These are phyloP conservation scores for Stachybotrys echinatus DNA, from an alignment of 2,329 filamentous ascomycete genomes.

Conservation along the genomic window DNA sequence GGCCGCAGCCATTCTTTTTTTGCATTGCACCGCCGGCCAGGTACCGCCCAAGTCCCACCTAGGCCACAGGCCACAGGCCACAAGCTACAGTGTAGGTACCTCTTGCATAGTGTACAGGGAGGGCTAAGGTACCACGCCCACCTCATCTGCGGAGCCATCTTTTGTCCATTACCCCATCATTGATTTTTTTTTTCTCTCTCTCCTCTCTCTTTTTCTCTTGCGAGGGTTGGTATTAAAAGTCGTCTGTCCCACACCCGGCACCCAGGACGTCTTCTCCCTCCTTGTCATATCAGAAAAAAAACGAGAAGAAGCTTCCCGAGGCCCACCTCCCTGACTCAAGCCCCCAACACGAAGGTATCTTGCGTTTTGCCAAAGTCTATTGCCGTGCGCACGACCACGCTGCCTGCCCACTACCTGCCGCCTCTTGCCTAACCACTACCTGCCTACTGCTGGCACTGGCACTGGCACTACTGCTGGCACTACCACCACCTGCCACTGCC, in stretches of 20 bases:
- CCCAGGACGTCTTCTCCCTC: conserved; percentile 12
- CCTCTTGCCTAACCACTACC: too few species aligned
- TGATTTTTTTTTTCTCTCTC: conserved; percentile 10
- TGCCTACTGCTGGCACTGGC: too few species aligned
- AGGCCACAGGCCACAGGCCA: too few species aligned
- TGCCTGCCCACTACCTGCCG: too few species aligned
- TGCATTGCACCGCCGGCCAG: background rate
- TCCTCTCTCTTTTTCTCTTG: background rate
- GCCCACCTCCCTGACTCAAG: background rate
- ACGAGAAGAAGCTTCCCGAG: conserved; percentile 14
- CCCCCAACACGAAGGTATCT: background rate
- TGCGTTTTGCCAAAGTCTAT: background rate
- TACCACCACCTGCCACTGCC: too few species aligned
- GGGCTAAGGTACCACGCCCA: background rate
- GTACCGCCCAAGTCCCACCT: background rate
- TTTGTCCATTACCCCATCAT: conserved; percentile 21
- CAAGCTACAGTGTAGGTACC: too few species aligned
- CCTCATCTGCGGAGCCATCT: background rate
- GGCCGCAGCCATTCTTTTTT: background rate
- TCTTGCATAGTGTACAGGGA: background rate
- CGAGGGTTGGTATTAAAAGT: conserved; percentile 23
- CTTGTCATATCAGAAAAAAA: conserved; percentile 4
- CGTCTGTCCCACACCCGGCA: conserved; percentile 20
- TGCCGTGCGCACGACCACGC: background rate
- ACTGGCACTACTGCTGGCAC: too few species aligned